These are phyloP conservation scores for Phyllosticta citriasiana DNA, from an alignment of 2,329 filamentous ascomycete species.

Conservation along the genomic window DNA sequence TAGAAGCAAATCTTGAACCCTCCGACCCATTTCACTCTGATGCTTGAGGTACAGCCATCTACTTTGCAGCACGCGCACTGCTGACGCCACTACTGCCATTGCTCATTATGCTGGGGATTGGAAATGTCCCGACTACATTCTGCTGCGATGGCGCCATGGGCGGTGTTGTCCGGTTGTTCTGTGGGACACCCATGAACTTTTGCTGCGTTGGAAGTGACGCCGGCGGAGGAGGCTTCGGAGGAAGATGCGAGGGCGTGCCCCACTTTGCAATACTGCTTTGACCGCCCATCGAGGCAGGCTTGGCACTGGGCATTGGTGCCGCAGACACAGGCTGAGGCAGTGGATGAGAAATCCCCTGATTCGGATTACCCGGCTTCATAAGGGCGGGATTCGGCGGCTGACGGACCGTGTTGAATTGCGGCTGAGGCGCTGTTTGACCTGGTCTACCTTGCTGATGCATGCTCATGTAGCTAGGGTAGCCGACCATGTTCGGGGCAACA, in stretches of 20 bases:
- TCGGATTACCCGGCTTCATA: slow-evolving; percentile 16
- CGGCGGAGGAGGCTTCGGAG: slow-evolving; percentile 44
- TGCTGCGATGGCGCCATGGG: slow-evolving; percentile 3
- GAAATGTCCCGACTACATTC: slow-evolving; percentile 4
- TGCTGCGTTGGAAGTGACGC: slow-evolving; percentile 22
- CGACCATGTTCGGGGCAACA: slow-evolving; percentile 17
- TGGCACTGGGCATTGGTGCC: slow-evolving; percentile 15
- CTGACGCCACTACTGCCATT: slow-evolving; percentile 1
- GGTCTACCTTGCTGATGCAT: slow-evolving; percentile 13
- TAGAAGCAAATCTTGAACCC: neutral
- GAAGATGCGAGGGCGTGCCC: slow-evolving; percentile 44
- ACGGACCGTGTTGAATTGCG: slow-evolving; percentile 18
- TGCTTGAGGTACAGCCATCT: neutral
- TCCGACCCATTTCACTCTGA: neutral
- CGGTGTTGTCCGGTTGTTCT: neutral
- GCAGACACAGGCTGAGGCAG: slow-evolving; percentile 17
- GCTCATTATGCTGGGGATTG: slow-evolving; percentile 10
- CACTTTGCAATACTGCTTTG: slow-evolving; percentile 47
- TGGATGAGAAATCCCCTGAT: slow-evolving; percentile 8
- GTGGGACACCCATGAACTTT: slow-evolving; percentile 17
- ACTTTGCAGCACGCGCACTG: slow-evolving; percentile 8
- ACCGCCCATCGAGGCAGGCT: slow-evolving; percentile 17
- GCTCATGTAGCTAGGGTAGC: slow-evolving; percentile 13
- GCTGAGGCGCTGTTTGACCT: slow-evolving; percentile 20
- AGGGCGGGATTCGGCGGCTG: slow-evolving; percentile 17